phyloP scores from a whole-genome alignment of 2,329 filamentous ascomycete species.

The Aspergillus aculeatus region DNA sequence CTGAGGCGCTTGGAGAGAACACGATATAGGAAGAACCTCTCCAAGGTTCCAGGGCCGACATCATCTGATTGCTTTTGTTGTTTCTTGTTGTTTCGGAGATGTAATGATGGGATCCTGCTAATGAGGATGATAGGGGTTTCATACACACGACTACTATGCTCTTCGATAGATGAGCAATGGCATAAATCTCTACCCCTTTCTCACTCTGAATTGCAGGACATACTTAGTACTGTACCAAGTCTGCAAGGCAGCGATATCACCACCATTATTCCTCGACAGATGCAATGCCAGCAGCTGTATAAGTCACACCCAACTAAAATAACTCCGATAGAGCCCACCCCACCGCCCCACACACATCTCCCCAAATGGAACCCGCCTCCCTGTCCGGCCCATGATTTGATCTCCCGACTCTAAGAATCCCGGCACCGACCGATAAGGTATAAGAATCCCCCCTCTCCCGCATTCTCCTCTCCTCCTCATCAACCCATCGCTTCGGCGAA shows the following conservation, averaged over 20 bases:
- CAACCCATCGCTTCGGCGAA: conserved; percentile 1
- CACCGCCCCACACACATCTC: background rate
- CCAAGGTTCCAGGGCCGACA: conserved; percentile 17
- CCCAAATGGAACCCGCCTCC: background rate
- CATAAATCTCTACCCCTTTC: too few relatives aligned
- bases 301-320: background rate
- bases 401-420: background rate
- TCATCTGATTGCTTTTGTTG: conserved; percentile 12
- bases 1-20: conserved; percentile 19
- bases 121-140: background rate
- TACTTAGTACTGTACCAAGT: background rate
- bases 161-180: too few relatives aligned
- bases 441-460: background rate
- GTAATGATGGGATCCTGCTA: background rate
- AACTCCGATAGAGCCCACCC: background rate
- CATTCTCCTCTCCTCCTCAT: conserved; percentile 4
- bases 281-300: background rate
- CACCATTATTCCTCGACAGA: too few relatives aligned
- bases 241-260: too few relatives aligned
- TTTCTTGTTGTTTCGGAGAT: background rate
- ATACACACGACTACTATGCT: background rate
- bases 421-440: conserved; percentile 1
- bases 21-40: conserved; percentile 17
- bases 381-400: background rate
- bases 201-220: background rate